These are phyloP conservation scores for Hypoxylon intermedium DNA, from an alignment of 495 filamentous ascomycete genomes.

Conservation along the genomic window DNA sequence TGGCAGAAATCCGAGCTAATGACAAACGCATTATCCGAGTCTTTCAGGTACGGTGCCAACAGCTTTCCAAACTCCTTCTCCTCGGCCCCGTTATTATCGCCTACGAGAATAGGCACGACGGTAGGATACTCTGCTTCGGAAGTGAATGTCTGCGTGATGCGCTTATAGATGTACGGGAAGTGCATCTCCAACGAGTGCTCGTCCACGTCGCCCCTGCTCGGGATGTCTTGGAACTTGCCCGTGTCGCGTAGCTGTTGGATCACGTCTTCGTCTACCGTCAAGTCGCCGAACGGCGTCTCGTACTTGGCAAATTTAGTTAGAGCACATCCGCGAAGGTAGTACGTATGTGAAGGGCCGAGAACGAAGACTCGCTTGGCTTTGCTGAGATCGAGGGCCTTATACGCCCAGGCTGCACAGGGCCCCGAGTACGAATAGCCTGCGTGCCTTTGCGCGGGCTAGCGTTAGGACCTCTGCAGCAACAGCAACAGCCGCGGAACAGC, in stretches of 20 bases:
- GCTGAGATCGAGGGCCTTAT: constrained; percentile 85
- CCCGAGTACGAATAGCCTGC: constrained; percentile 97
- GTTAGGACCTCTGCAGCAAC: constrained; percentile 22
- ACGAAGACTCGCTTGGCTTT: constrained; percentile 87
- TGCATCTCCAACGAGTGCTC: constrained; percentile 99
- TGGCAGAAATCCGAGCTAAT: constrained; percentile 96
- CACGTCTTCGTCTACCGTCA: constrained; percentile 73
- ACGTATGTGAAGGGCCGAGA: constrained; percentile 91
- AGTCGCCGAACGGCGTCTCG: constrained; percentile 82
- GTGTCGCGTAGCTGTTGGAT: constrained; percentile 68
- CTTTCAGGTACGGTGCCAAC: constrained; percentile 79
- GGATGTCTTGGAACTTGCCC: constrained; percentile 78
- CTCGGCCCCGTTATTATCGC: constrained; percentile 68
- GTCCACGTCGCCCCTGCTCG: constrained; percentile 70
- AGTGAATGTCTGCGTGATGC: constrained; percentile 65
- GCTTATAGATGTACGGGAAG: constrained; percentile 90
- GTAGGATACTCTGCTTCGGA: constrained; percentile 65
- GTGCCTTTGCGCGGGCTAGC: constrained; percentile 64
- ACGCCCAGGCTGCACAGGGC: constrained; percentile 91
- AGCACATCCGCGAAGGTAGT: constrained; percentile 78
- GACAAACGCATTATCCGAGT: constrained; percentile 81
- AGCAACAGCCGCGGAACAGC: neutral
- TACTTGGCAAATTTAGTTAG: constrained; percentile 78
- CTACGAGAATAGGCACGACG: constrained; percentile 87
- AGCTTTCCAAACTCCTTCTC: constrained; percentile 75